A percentile compares a stretch with the other conserved stretches of the same genome.
These are phyloP conservation scores for Aurinia saxatilis DNA, from an alignment of 345 rosid genomes.

Conservation along the genomic window DNA sequence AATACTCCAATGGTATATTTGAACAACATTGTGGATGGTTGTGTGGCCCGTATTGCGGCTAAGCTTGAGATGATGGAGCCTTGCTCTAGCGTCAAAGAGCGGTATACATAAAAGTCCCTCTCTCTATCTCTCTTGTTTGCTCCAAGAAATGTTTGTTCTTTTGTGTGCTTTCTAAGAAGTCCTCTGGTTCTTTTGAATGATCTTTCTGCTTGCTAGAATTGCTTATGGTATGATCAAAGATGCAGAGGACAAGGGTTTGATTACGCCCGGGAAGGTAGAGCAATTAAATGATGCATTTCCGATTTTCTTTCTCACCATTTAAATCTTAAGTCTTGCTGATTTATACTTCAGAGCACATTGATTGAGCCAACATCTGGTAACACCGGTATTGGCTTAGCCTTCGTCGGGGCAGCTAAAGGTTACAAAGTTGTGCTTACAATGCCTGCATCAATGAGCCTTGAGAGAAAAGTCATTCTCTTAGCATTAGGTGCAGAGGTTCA, in stretches of 20 bases:
- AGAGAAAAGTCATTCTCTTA: conserved; percentile 52
- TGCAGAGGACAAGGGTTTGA: conserved; percentile 57
- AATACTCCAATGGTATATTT: conserved; percentile 55
- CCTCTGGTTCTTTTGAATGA: neutral
- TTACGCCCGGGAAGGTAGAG: conserved; percentile 48
- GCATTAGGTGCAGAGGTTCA: conserved; percentile 72
- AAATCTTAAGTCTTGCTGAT: neutral
- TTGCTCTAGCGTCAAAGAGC: conserved; percentile 43
- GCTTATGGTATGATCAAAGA: conserved; percentile 57
- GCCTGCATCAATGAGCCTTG: conserved; percentile 53
- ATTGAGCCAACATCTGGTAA: conserved; percentile 66
- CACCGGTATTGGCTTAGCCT: conserved; percentile 74
- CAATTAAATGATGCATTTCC: neutral
- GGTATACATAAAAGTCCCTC: conserved; percentile 11
- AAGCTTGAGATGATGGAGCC: conserved; percentile 64
- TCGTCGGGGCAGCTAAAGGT: conserved; percentile 59
- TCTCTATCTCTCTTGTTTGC: neutral
- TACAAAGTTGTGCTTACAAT: conserved; percentile 51
- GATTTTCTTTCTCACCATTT: neutral
- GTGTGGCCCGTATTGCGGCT: conserved; percentile 50
- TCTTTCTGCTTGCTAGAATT: conserved; percentile 27
- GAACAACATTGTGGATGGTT: conserved; percentile 49
- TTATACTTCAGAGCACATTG: conserved; percentile 36
- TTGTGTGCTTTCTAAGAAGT: neutral
- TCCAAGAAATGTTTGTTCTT: neutral